phyloP scores from a whole-genome alignment of 805 yeast species.

The Sungouiella blattae region DNA sequence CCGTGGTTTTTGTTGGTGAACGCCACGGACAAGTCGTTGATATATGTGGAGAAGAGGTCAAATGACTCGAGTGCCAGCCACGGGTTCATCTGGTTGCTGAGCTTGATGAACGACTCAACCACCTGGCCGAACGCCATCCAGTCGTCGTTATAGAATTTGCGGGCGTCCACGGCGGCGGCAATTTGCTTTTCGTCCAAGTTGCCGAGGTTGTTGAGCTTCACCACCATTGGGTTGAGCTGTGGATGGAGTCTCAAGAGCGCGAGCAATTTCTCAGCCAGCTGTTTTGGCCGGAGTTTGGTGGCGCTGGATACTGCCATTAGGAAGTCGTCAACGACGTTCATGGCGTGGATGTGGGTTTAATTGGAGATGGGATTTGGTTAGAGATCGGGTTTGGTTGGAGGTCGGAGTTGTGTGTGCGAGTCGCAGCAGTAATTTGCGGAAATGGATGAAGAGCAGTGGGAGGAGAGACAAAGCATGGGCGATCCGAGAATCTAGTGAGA shows the following conservation, averaged over 20 bases:
- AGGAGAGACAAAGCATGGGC: no score
- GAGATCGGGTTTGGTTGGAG: no score
- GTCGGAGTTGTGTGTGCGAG: no score
- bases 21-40: slow-evolving; percentile 47
- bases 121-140: slow-evolving; percentile 47
- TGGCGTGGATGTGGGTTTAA: no score
- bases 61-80: slow-evolving; percentile 49
- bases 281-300: slow-evolving; percentile 17
- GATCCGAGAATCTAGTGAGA: no score
- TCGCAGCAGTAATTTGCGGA: no score
- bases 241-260: slow-evolving; percentile 25
- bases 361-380: no score
- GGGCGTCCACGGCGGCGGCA: slow-evolving; percentile 18
- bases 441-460: no score
- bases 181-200: slow-evolving; percentile 14
- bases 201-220: slow-evolving; percentile 20
- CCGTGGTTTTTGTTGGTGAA: slow-evolving; percentile 44
- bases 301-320: slow-evolving; percentile 31
- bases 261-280: slow-evolving; percentile 19
- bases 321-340: slow-evolving; percentile 20
- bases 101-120: slow-evolving; percentile 42
- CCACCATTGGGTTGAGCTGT: slow-evolving; percentile 22
- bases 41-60: slow-evolving; percentile 48
- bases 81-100: slow-evolving; percentile 52
- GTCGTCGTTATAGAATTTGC: slow-evolving; percentile 28